Evolutionary conservation across 192 early-diverging fungal genomes (phyloP).

Genomic region (Coemansia aciculifera): DNA sequence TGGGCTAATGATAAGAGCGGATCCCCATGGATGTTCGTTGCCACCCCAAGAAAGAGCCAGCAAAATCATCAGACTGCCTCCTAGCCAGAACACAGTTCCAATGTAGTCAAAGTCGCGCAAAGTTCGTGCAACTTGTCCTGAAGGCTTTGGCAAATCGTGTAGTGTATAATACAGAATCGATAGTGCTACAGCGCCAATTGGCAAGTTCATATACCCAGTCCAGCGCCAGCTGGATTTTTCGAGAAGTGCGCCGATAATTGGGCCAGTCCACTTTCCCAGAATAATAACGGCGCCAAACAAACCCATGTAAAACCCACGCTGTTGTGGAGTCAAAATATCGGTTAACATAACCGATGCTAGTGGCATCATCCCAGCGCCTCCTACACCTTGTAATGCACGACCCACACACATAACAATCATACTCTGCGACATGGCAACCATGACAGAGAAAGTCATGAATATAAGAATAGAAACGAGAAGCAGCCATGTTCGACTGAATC

Average conservation of each 20-base stretch:
- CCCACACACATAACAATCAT: conserved; percentile 63
- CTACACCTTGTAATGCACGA: conserved; percentile 71
- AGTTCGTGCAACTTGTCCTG: conserved; percentile 52
- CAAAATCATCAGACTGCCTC: conserved; percentile 56
- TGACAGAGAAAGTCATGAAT: conserved; percentile 53
- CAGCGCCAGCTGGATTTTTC: conserved; percentile 64
- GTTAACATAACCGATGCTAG: conserved; percentile 71
- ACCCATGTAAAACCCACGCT: conserved; percentile 73
- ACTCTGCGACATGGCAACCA: conserved; percentile 41
- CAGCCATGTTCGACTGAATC: conserved; percentile 58
- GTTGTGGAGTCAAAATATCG: conserved; percentile 66
- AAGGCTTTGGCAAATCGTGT: conserved; percentile 56
- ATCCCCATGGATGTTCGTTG: conserved; percentile 59
- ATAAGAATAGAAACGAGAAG: conserved; percentile 39
- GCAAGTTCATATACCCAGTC: conserved; percentile 80
- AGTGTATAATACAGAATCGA: conserved; percentile 59
- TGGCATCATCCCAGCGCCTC: conserved; percentile 67
- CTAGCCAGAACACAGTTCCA: conserved; percentile 56
- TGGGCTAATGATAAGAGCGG: conserved; percentile 50
- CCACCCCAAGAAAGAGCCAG: conserved; percentile 62
- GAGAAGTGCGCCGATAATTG: conserved; percentile 71
- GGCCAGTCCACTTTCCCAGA: conserved; percentile 65
- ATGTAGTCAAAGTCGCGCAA: conserved; percentile 60
- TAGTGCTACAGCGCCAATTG: conserved; percentile 59
- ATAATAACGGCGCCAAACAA: conserved; percentile 63